Conservation (phyloP, 495 filamentous ascomycete species). For the Choiromyces venosus region DNA sequence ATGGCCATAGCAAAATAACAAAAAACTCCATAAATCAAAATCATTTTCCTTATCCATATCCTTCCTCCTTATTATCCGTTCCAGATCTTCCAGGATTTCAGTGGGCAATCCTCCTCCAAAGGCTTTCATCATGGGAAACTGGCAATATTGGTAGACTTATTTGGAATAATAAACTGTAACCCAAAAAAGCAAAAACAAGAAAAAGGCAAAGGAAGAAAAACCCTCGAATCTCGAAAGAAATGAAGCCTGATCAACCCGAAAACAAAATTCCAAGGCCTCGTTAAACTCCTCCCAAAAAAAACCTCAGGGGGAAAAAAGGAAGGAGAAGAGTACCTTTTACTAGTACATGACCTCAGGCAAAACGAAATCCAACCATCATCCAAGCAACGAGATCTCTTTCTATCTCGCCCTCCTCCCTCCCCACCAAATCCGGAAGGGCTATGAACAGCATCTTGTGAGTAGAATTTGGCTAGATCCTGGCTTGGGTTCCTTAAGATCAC, state of each 20-base stretch:
- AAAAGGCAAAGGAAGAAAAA: neutral
- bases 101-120: neutral
- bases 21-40: neutral
- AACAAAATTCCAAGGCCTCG: neutral
- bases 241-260: neutral
- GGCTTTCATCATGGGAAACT: neutral
- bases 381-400: too few species aligned
- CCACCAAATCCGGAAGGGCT: too few species aligned
- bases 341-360: neutral
- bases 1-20: neutral
- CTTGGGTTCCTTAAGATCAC: too few species aligned
- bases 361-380: too few species aligned
- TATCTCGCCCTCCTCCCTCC: too few species aligned
- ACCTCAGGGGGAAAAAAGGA: neutral
- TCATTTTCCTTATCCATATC: neutral
- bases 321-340: neutral
- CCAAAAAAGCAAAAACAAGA: neutral
- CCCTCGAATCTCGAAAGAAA: neutral
- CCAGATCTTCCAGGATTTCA: neutral
- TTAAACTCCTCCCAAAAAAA: neutral
- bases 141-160: neutral
- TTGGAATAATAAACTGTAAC: neutral
- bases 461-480: too few species aligned
- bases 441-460: too few species aligned
- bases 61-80: neutral